Evolutionary conservation across 306 rosid genomes (phyloP), one percentile per base, ranked within the genome.

Genomic region (Cicer yamashitae): DNA sequence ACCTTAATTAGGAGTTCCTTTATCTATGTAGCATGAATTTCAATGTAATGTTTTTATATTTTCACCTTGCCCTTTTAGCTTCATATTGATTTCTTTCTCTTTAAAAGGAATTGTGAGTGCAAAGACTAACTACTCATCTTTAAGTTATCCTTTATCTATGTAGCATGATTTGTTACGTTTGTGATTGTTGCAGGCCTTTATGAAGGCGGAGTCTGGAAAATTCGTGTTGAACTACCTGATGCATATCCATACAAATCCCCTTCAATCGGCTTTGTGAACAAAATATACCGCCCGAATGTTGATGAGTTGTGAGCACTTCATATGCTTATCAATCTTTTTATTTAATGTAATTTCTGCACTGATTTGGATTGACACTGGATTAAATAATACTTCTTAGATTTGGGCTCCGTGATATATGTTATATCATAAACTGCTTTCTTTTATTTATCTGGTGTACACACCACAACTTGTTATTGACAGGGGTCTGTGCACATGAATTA

Each of bases 181-280:
- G 68, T 78, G 68, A 76, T 82, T 77, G 58, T 73, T 87, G 86
- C 90, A 96, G 96, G 97, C 82, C 96, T 90, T 71, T 88, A 96
- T 73, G 99, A 96, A 88, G 89, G 98, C 0, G 99, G 99, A 37
- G 83, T 96, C 70, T 96, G 99, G 99, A 96, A 96, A 87, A 82
- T 96, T 74, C 96, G 87, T 12, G 99, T 96, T 30, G 98, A 92
- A 85, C 97, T 96, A 77, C 99, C 99, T 8, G 99, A 96, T 39
- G 98, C 99, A 11, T 96, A 96, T 74, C 99, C 99, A 30, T 96
- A 92, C 82, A 92, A 92, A 85, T 96, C 99, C 65, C 98, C 99
- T 41, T 96, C 99, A 45, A 86, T 96, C 12, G 98, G 96, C 39
- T 96, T 96, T 81, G 94, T 90, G 80, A 96, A 96, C 91, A 96